These are phyloP conservation scores for Petrea volubilis DNA, from an alignment of 257 asterid genomes.

Conservation along the genomic window DNA sequence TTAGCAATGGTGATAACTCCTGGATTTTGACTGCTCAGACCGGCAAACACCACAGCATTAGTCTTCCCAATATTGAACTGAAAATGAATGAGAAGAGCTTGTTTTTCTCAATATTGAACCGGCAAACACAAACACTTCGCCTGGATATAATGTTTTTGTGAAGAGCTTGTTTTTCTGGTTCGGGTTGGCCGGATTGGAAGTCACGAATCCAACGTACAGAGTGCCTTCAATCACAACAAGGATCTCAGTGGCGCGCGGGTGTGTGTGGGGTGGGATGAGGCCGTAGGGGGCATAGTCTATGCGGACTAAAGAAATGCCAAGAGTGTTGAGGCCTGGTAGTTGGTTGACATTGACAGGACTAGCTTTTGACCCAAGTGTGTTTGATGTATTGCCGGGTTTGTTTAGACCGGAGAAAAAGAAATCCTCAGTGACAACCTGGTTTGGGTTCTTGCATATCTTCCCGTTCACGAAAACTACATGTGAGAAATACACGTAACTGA, in stretches of 20 bases:
- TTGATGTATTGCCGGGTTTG: not conserved
- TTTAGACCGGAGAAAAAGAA: not conserved
- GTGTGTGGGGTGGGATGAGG: not conserved
- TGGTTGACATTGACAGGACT: not conserved
- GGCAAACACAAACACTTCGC: conserved; percentile 22
- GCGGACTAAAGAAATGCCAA: not conserved
- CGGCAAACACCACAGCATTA: conserved; percentile 9
- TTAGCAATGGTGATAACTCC: conserved; percentile 24
- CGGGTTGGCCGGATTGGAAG: conserved; percentile 20
- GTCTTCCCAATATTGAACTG: conserved; percentile 16
- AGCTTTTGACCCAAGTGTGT: not conserved
- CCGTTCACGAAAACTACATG: conserved; percentile 23
- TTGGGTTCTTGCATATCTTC: conserved; percentile 10
- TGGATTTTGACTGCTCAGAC: conserved; percentile 32
- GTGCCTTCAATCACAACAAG: conserved; percentile 18
- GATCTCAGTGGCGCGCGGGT: not conserved
- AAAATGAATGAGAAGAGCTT: conserved; percentile 29
- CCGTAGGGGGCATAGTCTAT: not conserved
- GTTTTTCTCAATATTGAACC: too few relatives aligned
- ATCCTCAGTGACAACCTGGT: not conserved
- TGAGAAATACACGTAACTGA: too few relatives aligned
- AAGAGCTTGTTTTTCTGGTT: conserved; percentile 17
- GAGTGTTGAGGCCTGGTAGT: not conserved
- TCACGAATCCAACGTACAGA: conserved; percentile 15
- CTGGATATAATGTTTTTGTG: not conserved